Evolutionary conservation across 148 eudicot species (phyloP).

Genomic region (Spergularia marina): DNA sequence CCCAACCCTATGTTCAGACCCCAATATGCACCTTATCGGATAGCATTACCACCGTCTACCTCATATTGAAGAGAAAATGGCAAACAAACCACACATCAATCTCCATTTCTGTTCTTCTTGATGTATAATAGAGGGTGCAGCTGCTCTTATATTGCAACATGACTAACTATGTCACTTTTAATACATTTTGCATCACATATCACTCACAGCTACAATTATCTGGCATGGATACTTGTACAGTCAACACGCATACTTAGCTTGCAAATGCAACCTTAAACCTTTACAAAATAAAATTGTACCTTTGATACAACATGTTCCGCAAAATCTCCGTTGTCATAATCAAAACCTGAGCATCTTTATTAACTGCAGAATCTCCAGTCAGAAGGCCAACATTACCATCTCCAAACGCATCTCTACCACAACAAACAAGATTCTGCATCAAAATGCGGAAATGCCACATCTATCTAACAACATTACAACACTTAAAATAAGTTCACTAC

Average conservation of each 20-base stretch:
- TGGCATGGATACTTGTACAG: background rate
- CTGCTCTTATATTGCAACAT: background rate
- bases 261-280: background rate
- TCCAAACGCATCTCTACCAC: constrained; percentile 79
- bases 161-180: background rate
- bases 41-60: background rate
- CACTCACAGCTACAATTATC: background rate
- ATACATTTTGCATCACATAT: background rate
- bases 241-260: background rate
- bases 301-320: constrained; percentile 92
- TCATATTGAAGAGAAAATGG: background rate
- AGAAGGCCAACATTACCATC: constrained; percentile 89
- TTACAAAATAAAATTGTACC: constrained; percentile 35
- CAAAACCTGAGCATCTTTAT: constrained; percentile 90
- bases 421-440: background rate
- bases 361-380: constrained; percentile 94
- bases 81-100: background rate
- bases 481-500: background rate
- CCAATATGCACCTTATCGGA: background rate
- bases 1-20: background rate
- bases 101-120: background rate
- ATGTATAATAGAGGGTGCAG: background rate
- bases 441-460: background rate
- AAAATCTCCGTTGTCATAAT: constrained; percentile 97
- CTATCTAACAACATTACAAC: background rate